Conservation (phyloP, 331 rosid species). For the Acacia concinna region DNA sequence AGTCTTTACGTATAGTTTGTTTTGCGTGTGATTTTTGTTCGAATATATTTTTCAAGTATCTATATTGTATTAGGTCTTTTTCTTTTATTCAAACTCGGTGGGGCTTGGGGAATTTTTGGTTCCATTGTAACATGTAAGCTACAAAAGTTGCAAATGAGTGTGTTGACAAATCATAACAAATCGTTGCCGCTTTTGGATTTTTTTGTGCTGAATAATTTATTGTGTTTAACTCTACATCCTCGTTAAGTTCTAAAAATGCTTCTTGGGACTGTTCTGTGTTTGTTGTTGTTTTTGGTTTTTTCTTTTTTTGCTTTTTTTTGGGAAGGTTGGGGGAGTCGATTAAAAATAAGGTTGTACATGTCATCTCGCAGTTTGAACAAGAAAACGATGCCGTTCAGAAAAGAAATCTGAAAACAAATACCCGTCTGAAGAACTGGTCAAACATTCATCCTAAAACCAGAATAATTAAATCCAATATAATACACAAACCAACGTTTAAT, state of each 20-base stretch:
- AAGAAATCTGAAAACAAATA: background rate
- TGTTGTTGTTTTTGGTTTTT: no score
- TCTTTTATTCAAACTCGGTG: background rate
- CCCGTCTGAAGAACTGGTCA: background rate
- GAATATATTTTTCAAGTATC: background rate
- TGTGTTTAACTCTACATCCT: background rate
- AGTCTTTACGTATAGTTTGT: slow-evolving; percentile 36
- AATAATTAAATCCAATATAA: background rate
- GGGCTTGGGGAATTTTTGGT: background rate
- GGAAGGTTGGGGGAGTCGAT: no score
- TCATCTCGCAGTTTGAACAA: no score
- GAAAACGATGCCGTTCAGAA: background rate
- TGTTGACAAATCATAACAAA: background rate
- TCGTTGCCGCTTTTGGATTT: background rate
- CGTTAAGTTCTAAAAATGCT: background rate
- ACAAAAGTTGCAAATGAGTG: background rate
- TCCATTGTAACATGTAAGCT: background rate
- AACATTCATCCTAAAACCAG: background rate
- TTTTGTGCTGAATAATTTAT: background rate
- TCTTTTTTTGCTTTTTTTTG: no score
- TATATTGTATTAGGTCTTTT: background rate
- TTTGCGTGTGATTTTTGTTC: slow-evolving; percentile 19
- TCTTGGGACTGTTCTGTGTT: no score
- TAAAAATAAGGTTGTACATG: no score
- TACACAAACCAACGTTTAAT: background rate